A percentile compares a stretch with the other conserved stretches of the same genome.
phyloP scores from a whole-genome alignment of 305 asterid species.

The Salvia sclarea region DNA sequence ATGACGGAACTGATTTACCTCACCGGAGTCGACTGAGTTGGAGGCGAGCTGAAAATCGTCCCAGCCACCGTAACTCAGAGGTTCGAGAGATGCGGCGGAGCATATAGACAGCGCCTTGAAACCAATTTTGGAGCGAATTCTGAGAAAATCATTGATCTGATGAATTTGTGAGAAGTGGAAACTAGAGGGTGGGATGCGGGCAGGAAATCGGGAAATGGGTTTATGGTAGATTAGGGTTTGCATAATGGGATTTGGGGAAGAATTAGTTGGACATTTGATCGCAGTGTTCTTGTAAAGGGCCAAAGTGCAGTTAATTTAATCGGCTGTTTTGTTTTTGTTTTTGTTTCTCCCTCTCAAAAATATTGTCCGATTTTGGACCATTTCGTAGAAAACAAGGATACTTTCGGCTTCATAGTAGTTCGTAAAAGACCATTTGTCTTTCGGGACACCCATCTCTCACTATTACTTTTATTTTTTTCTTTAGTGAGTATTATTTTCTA shows the following conservation, averaged over 20 bases:
- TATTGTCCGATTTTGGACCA: too few relatives aligned
- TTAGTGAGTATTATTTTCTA: too few relatives aligned
- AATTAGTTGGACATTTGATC: constrained; percentile 19
- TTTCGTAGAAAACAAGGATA: too few relatives aligned
- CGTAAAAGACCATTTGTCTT: too few relatives aligned
- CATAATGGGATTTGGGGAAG: constrained; percentile 34
- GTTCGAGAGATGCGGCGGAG: constrained; percentile 45
- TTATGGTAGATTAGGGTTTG: constrained; percentile 52
- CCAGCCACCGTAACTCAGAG: constrained; percentile 72
- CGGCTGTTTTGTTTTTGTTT: too few relatives aligned
- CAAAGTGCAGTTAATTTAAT: too few relatives aligned
- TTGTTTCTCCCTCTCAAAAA: too few relatives aligned
- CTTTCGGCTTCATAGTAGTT: too few relatives aligned
- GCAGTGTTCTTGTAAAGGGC: too few relatives aligned
- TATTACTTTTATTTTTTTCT: too few relatives aligned
- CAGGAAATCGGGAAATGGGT: constrained; percentile 37
- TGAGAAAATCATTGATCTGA: constrained; percentile 35
- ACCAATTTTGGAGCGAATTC: constrained; percentile 35
- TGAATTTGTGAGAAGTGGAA: constrained; percentile 27
- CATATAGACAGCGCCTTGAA: constrained; percentile 37
- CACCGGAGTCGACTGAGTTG: constrained; percentile 50
- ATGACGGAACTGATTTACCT: constrained; percentile 52
- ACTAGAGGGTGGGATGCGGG: constrained; percentile 31
- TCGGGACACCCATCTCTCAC: too few relatives aligned
- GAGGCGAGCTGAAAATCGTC: constrained; percentile 50